These are phyloP conservation scores for Penicillium thymicola DNA, from an alignment of 2,329 filamentous ascomycete species.

Conservation along the genomic window DNA sequence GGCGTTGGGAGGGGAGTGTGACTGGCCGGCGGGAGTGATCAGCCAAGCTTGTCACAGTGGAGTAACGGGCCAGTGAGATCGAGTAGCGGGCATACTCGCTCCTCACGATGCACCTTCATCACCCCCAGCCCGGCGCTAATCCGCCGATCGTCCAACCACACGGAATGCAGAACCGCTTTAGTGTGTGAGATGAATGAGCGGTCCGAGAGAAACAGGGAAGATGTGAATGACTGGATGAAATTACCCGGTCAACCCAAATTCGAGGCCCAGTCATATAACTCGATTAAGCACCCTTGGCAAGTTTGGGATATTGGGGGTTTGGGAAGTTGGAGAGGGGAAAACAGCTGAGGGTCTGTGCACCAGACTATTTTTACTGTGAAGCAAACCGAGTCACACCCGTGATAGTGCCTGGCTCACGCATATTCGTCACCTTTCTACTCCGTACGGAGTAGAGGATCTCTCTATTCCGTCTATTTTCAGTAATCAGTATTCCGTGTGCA, in stretches of 20 bases:
- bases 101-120: slow-evolving; percentile 22
- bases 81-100: slow-evolving; percentile 2
- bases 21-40: slow-evolving; percentile 26
- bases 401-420: slow-evolving; percentile 3
- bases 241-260: slow-evolving; percentile 3
- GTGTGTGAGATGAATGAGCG: neutral
- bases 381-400: slow-evolving; percentile 1
- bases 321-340: neutral
- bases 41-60: slow-evolving; percentile 36
- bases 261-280: slow-evolving; percentile 3
- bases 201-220: slow-evolving; percentile 3
- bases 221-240: neutral
- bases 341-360: neutral
- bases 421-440: neutral
- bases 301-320: neutral
- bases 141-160: slow-evolving; percentile 33
- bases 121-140: slow-evolving; percentile 29
- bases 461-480: neutral
- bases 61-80: slow-evolving; percentile 21
- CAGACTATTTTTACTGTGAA: neutral
- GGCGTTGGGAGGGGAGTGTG: slow-evolving; percentile 13
- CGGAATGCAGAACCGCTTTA: slow-evolving; percentile 27
- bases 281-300: slow-evolving; percentile 1
- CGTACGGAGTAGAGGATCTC: neutral
- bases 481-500: neutral